Conservation (phyloP, 305 asterid genomes). For the Striga hermonthica region DNA sequence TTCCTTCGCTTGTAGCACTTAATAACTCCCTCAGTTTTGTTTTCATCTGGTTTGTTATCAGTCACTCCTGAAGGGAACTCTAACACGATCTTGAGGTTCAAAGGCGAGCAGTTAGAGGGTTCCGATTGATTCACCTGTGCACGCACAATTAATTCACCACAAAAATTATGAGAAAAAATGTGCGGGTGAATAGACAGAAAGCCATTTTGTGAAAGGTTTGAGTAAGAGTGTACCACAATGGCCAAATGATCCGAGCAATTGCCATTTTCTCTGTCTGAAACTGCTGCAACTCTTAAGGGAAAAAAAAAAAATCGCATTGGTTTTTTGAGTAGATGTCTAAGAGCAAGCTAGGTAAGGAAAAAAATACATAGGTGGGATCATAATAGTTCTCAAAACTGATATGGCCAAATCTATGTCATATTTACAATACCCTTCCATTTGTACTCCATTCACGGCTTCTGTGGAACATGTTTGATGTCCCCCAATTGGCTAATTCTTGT, state of each 20-base stretch:
- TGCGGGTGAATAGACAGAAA: not conserved
- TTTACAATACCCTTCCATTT: no score
- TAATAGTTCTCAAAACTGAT: no score
- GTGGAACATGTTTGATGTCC: no score
- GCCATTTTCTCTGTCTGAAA: constrained; percentile 24
- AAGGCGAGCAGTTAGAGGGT: constrained; percentile 12
- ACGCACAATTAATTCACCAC: constrained; percentile 13
- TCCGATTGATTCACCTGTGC: constrained; percentile 35
- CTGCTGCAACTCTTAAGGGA: constrained; percentile 32
- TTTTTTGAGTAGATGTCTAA: no score
- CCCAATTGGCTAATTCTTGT: not conserved
- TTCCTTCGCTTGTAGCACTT: constrained; percentile 62
- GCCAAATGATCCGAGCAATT: constrained; percentile 33
- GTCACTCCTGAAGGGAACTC: constrained; percentile 29
- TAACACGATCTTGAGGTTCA: constrained; percentile 11
- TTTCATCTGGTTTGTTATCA: constrained; percentile 26
- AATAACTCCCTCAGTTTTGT: constrained; percentile 22
- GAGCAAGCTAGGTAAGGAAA: no score
- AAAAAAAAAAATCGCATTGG: not conserved
- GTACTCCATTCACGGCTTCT: no score
- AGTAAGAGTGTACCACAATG: constrained; percentile 30
- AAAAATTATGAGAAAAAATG: constrained; percentile 15
- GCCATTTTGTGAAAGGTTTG: constrained; percentile 5
- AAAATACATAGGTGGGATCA: no score
- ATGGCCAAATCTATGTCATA: no score